phyloP scores from a whole-genome alignment of 192 early-diverging fungal species.

The Chytriomyces confervae region DNA sequence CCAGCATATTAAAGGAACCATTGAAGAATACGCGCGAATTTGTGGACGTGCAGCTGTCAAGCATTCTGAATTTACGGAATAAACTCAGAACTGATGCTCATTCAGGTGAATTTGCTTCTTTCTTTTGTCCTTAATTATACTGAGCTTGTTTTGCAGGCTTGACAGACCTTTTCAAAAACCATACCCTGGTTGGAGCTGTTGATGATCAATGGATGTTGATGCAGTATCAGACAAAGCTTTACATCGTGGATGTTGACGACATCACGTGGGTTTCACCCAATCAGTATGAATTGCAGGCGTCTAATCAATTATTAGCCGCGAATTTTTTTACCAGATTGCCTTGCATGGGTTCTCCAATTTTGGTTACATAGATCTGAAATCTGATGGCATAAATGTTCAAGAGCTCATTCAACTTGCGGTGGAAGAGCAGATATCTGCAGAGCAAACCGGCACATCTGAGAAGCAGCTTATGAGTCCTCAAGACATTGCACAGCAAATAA shows the following conservation, averaged over 20 bases:
- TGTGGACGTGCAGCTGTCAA: constrained; percentile 81
- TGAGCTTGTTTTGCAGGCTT: constrained; percentile 53
- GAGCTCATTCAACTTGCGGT: constrained; percentile 76
- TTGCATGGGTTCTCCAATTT: constrained; percentile 88
- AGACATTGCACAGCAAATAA: constrained; percentile 6
- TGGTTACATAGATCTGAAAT: constrained; percentile 71
- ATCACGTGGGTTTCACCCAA: constrained; percentile 59
- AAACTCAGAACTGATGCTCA: constrained; percentile 57
- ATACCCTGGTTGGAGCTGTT: constrained; percentile 89
- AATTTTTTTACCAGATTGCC: constrained; percentile 88
- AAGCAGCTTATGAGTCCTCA: neutral
- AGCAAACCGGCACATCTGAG: neutral
- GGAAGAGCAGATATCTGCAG: constrained; percentile 34
- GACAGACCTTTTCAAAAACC: constrained; percentile 77
- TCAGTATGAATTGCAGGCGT: neutral
- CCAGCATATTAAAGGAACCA: too few species aligned
- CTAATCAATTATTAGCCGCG: constrained; percentile 61
- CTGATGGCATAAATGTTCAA: constrained; percentile 64
- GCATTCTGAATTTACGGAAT: constrained; percentile 77
- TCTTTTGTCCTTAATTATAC: constrained; percentile 16
- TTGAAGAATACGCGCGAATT: neutral
- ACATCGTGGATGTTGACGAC: constrained; percentile 79
- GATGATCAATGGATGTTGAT: constrained; percentile 81
- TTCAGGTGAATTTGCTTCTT: neutral
- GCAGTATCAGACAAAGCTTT: constrained; percentile 86